phyloP scores from a whole-genome alignment of 805 yeast species.

The Candida nonsorbophila region DNA sequence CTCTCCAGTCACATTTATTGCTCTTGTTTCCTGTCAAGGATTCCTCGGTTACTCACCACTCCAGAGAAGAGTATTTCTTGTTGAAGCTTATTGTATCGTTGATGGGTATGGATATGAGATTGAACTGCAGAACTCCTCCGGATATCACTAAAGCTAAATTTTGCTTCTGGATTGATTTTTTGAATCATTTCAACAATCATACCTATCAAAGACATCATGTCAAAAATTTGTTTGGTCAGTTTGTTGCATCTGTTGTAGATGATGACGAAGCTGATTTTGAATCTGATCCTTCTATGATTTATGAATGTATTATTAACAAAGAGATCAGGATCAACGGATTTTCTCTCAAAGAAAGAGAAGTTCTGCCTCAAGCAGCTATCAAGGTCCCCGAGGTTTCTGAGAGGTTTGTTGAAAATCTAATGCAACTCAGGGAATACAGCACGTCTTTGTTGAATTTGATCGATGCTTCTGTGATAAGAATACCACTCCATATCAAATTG shows the following conservation, averaged over 20 bases:
- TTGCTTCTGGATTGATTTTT: constrained; percentile 41
- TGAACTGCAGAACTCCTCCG: constrained; percentile 19
- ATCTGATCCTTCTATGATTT: constrained; percentile 68
- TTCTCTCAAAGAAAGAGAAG: constrained; percentile 29
- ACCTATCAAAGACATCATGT: constrained; percentile 44
- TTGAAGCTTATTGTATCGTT: constrained; percentile 51
- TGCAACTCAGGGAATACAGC: constrained; percentile 65
- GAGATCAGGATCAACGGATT: constrained; percentile 31
- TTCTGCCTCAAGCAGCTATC: constrained; percentile 65
- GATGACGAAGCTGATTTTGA: constrained; percentile 62
- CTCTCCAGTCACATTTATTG: constrained; percentile 16
- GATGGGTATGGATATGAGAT: constrained; percentile 36
- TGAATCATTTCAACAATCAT: constrained; percentile 39
- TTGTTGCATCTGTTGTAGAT: constrained; percentile 33
- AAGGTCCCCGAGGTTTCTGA: constrained; percentile 70
- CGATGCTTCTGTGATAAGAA: constrained; percentile 30
- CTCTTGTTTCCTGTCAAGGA: constrained; percentile 28
- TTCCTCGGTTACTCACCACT: constrained; percentile 25
- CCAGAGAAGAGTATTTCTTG: constrained; percentile 68
- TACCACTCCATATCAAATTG: constrained; percentile 33
- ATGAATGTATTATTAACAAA: constrained; percentile 31
- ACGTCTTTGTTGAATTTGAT: constrained; percentile 55
- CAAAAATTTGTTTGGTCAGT: constrained; percentile 35
- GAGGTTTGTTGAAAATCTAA: constrained; percentile 68
- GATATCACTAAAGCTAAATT: constrained; percentile 33